Conservation (phyloP, 1,139 yeast genomes). For the Kodamaea anthophila region DNA sequence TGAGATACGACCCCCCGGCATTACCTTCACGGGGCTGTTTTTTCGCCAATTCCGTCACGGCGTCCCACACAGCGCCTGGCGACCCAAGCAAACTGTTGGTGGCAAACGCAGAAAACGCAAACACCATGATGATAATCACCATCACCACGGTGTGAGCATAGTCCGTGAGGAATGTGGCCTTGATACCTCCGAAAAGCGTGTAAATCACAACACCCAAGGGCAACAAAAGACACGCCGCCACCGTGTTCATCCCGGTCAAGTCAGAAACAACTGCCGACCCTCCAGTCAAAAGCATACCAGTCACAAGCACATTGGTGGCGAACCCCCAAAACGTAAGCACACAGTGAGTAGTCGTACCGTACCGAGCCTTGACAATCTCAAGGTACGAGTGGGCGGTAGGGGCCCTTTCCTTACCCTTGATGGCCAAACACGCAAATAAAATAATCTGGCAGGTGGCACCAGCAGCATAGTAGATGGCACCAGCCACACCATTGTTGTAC, state of each 20-base stretch:
- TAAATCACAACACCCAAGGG: slow-evolving; percentile 81
- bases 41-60: slow-evolving; percentile 51
- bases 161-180: slow-evolving; percentile 86
- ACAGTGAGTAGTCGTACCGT: slow-evolving; percentile 63
- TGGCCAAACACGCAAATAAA: slow-evolving; percentile 66
- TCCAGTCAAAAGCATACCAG: slow-evolving; percentile 82
- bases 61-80: slow-evolving; percentile 74
- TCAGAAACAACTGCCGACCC: slow-evolving; percentile 76
- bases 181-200: slow-evolving; percentile 83
- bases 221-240: slow-evolving; percentile 73
- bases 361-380: slow-evolving; percentile 62
- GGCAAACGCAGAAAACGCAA: slow-evolving; percentile 62
- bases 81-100: slow-evolving; percentile 62
- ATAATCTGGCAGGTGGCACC: slow-evolving; percentile 75
- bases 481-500: slow-evolving; percentile 70
- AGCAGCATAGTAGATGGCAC: slow-evolving; percentile 68
- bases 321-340: slow-evolving; percentile 72
- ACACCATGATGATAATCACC: slow-evolving; percentile 53
- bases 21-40: slow-evolving; percentile 66
- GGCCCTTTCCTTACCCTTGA: slow-evolving; percentile 65
- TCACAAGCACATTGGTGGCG: slow-evolving; percentile 81
- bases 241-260: slow-evolving; percentile 76
- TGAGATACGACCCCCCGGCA: slow-evolving; percentile 69
- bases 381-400: slow-evolving; percentile 75
- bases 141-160: slow-evolving; percentile 69